These are phyloP conservation scores for Xylaria sp. DNA, from an alignment of 2,329 filamentous ascomycete genomes.

Conservation along the genomic window DNA sequence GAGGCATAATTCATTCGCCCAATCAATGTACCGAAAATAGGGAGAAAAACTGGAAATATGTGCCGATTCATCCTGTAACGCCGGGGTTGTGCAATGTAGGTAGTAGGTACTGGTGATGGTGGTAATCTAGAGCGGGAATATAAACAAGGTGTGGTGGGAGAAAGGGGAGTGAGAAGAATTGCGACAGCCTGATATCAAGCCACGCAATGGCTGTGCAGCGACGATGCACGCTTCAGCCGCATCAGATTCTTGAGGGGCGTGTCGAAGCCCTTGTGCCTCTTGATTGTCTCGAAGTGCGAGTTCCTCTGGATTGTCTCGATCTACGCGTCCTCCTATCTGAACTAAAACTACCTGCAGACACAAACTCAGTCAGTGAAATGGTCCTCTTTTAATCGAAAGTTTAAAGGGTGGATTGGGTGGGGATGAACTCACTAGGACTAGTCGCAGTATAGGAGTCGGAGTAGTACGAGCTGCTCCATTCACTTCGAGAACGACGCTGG, in stretches of 20 bases:
- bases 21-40: constrained; percentile 22
- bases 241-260: constrained; percentile 33
- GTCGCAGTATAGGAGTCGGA: constrained; percentile 65
- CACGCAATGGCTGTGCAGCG: background rate
- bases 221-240: background rate
- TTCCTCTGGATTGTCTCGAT: constrained; percentile 46
- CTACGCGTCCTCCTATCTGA: constrained; percentile 58
- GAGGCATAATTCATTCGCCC: background rate
- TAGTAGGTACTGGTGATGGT: constrained; percentile 9
- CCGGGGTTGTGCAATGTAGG: constrained; percentile 43
- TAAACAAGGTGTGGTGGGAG: constrained; percentile 34
- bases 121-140: constrained; percentile 35
- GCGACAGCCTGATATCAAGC: constrained; percentile 10
- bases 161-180: background rate
- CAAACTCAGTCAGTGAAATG: constrained; percentile 44
- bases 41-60: constrained; percentile 20
- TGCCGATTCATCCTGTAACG: constrained; percentile 40
- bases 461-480: constrained; percentile 63
- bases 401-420: constrained; percentile 30
- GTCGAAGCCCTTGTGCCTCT: constrained; percentile 46
- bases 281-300: constrained; percentile 46
- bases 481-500: constrained; percentile 56
- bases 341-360: constrained; percentile 58
- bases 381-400: constrained; percentile 39
- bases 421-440: constrained; percentile 63